Base-by-base conservation (phyloP, 2,329 filamentous ascomycete genomes). In the Talaromyces sp. region DNA sequence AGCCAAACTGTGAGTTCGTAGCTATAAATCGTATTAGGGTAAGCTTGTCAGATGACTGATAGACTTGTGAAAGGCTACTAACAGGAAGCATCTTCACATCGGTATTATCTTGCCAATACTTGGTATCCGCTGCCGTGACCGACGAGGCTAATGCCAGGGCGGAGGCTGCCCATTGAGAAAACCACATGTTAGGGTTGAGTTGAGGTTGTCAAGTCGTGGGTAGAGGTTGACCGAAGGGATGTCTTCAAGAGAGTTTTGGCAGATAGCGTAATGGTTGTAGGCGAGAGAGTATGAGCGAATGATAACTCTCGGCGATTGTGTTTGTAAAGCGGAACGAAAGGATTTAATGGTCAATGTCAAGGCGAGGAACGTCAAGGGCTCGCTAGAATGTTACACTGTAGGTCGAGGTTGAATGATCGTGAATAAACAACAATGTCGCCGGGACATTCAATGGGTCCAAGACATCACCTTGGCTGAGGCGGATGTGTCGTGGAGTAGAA, bases 1-100 rank as follows among this genome's bases (percentile, higher is more conserved):
- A 77, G 86, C 82, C 68, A 97, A 84, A 74, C 89, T 94, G 80
- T 97, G 93, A 74, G 93, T 96, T 76, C 92, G 88, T 75, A 97
- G 85, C 91, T 96, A 78, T 34, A 53, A 13, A 36, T 47, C 5
- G 11, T 29, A 19, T 43, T 53, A 59, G 58, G 11, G 36, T 61
- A 34, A 59, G 43, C 38, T 27, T 40, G 38, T 56, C 59, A 17
- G 40, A 31, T 31, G 53, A 56, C 56, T 25, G 19, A 31, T 58
- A 45, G 54, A n/a, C 2, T 25, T 19, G 13, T n/a, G 53, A 1
- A 49, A 13, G 31, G 65, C 51, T 69, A 78, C 87, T 69, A 83
- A 90, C 88, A 69, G 86, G 84, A 75, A 90, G 89, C 72, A 85
- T 87, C 77, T 87, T 87, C 71, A 89, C 83, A 73, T 87, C 83